Percentiles rank a stretch among this genome's conserved stretches.
Conservation (phyloP, 2,329 filamentous ascomycete species). For the Thielaviopsis ethacetica region DNA sequence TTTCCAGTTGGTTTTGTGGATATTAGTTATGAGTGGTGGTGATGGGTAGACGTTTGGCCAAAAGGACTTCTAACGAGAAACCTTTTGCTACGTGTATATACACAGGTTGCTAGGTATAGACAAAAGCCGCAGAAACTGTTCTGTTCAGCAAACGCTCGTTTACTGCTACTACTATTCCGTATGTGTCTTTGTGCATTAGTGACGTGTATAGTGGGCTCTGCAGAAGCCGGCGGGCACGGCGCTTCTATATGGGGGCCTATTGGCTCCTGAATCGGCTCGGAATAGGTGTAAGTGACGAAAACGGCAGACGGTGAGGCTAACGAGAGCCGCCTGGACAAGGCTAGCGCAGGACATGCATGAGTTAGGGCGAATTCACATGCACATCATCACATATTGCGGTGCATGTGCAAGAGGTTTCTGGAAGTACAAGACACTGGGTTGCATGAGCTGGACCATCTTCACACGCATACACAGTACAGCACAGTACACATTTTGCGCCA, state of each 20-base stretch:
- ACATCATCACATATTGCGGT: neutral
- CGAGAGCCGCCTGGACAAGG: neutral
- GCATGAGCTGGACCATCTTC: no score
- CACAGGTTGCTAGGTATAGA: neutral
- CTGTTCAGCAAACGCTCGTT: neutral
- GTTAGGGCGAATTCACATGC: neutral
- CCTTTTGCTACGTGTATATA: neutral
- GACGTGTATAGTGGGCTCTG: neutral
- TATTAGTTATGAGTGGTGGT: neutral
- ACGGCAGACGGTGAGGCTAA: neutral
- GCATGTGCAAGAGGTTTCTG: neutral
- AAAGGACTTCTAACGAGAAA: neutral
- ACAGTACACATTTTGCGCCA: no score
- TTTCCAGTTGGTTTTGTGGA: neutral
- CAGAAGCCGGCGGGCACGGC: neutral
- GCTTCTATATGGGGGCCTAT: neutral
- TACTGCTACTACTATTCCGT: neutral
- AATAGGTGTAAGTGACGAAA: neutral
- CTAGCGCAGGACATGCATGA: neutral
- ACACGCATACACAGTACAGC: no score
- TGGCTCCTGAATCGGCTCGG: neutral
- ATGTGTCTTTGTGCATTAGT: neutral
- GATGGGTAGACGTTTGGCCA: neutral
- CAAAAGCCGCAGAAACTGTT: neutral
- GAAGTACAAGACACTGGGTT: neutral